Evolutionary conservation across 768 basidiomycete genomes (phyloP).

Genomic region (Boletus eberwhitei): DNA sequence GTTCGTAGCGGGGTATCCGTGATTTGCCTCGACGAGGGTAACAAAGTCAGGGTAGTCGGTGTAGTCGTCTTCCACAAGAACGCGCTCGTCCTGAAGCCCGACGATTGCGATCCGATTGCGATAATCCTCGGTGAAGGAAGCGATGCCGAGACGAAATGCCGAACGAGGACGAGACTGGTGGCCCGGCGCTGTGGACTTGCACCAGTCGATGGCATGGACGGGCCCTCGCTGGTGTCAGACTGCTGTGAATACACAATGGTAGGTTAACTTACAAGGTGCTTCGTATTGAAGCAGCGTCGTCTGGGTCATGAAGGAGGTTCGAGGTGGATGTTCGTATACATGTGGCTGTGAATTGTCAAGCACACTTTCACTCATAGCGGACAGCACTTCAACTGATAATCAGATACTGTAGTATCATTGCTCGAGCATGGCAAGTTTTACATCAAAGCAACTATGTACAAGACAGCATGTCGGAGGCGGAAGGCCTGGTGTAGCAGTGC

Average conservation of each 20-base stretch:
- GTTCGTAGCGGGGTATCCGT: conserved; percentile 92
- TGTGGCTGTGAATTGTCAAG: conserved; percentile 23
- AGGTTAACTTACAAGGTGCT: conserved; percentile 68
- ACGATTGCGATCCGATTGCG: conserved; percentile 78
- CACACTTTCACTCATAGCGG: neutral
- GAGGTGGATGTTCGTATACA: conserved; percentile 5
- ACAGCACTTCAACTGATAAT: neutral
- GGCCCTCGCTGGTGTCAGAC: conserved; percentile 56
- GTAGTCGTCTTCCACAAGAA: conserved; percentile 83
- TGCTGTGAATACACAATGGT: neutral
- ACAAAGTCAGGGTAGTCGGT: conserved; percentile 84
- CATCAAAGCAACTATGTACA: conserved; percentile 31
- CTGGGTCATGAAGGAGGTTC: conserved; percentile 51
- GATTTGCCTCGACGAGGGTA: conserved; percentile 76
- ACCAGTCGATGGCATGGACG: conserved; percentile 85
- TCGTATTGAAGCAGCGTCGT: conserved; percentile 78
- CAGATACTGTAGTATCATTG: conserved; percentile 14
- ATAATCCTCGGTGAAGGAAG: conserved; percentile 82
- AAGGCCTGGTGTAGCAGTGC: conserved; percentile 20
- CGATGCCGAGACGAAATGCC: conserved; percentile 80
- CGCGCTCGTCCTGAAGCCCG: conserved; percentile 79
- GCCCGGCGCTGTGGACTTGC: conserved; percentile 72
- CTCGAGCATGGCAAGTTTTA: conserved; percentile 19
- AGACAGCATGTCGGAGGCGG: conserved; percentile 22
- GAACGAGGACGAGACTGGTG: conserved; percentile 71